phyloP scores from a whole-genome alignment of 1,284 basidiomycete species.

The Melampsora americana region DNA sequence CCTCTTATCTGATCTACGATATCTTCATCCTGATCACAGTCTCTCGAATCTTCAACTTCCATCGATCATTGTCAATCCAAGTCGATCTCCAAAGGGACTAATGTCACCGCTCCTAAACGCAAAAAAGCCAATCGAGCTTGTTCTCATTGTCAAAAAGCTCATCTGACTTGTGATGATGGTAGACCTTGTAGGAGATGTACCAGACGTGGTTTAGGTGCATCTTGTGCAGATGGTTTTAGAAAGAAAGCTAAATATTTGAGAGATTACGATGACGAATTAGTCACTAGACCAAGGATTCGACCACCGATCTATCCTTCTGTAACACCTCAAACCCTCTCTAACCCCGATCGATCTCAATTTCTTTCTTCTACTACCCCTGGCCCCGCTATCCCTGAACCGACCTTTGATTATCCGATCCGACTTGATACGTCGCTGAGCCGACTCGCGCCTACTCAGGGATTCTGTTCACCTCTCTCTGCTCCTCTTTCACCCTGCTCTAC shows the following conservation, averaged over 20 bases:
- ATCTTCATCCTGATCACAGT: too few species aligned
- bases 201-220: conserved; percentile 83
- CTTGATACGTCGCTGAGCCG: too few species aligned
- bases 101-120: conserved; percentile 18
- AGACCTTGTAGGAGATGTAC: conserved; percentile 91
- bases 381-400: conserved; percentile 58
- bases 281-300: conserved; percentile 23
- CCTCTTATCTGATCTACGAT: too few species aligned
- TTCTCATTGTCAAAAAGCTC: conserved; percentile 85
- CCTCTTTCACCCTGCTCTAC: not conserved
- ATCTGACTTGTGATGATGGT: conserved; percentile 94
- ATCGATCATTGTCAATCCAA: too few species aligned
- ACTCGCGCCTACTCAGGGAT: conserved; percentile 67
- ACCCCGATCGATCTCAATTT: not conserved
- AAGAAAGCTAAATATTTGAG: conserved; percentile 97
- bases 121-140: conserved; percentile 91
- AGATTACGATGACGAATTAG: conserved; percentile 75
- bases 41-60: too few species aligned
- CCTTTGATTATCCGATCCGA: too few species aligned
- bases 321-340: not conserved
- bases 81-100: not conserved
- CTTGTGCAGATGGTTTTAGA: conserved; percentile 87
- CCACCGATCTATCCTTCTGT: not conserved
- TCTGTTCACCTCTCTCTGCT: not conserved
- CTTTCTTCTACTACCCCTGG: conserved; percentile 68